phyloP scores from a whole-genome alignment of 192 early-diverging fungal species.

The Phlyctochytrium bullatum region DNA sequence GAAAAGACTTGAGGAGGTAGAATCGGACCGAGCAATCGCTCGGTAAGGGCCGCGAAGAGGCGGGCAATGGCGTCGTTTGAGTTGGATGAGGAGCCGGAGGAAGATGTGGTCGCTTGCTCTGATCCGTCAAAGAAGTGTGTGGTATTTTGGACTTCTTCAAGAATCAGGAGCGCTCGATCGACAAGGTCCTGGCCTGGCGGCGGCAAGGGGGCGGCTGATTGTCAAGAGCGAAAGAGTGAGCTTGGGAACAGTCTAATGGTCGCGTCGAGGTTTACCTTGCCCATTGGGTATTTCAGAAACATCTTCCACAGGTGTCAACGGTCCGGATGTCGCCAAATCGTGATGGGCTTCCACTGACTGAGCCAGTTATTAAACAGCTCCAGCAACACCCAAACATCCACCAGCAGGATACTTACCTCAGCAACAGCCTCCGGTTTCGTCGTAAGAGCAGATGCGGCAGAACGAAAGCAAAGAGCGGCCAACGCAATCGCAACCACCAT shows the following conservation, averaged over 20 bases:
- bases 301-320: background rate
- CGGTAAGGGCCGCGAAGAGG: background rate
- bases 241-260: no score
- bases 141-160: background rate
- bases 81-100: background rate
- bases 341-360: no score
- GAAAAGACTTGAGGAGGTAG: background rate
- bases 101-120: no score
- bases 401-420: no score
- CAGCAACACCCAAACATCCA: no score
- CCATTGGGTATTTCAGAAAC: background rate
- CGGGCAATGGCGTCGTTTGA: background rate
- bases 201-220: background rate
- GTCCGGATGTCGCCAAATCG: background rate
- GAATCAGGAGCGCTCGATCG: background rate
- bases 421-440: no score
- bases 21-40: background rate
- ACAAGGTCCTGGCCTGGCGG: conserved; percentile 2
- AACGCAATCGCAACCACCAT: no score
- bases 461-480: no score
- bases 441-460: no score
- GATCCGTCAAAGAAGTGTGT: no score
- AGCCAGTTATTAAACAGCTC: no score
- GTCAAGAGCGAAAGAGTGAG: no score
- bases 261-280: background rate